These are phyloP conservation scores for Cladosporium sp. DNA, from an alignment of 2,329 filamentous ascomycete species.

Conservation along the genomic window DNA sequence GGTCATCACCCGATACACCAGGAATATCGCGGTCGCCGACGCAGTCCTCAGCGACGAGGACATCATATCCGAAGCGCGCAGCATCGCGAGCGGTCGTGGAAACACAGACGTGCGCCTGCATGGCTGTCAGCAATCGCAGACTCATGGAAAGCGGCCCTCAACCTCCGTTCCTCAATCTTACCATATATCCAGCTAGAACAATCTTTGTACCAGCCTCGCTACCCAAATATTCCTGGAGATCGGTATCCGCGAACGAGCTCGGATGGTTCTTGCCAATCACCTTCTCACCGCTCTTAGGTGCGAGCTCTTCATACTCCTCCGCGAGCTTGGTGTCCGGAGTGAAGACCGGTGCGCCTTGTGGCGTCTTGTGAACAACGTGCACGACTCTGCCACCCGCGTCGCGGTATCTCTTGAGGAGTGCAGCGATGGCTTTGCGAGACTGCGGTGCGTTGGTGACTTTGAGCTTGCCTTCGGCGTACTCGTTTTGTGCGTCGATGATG, in stretches of 20 bases:
- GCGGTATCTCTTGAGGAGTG: constrained; percentile 59
- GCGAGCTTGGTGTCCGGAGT: constrained; percentile 58
- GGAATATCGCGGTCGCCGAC: constrained; percentile 66
- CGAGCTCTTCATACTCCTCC: constrained; percentile 58
- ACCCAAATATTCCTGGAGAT: constrained; percentile 53
- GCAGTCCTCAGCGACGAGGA: constrained; percentile 57
- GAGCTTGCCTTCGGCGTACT: constrained; percentile 59
- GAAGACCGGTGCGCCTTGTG: constrained; percentile 62
- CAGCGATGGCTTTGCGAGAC: constrained; percentile 54
- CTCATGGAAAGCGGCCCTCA: neutral
- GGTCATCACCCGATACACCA: constrained; percentile 52
- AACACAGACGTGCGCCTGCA: constrained; percentile 60
- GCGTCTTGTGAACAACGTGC: constrained; percentile 58
- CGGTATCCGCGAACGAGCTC: constrained; percentile 57
- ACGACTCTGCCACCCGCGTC: constrained; percentile 51
- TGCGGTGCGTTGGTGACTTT: constrained; percentile 50
- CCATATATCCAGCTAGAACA: constrained; percentile 59
- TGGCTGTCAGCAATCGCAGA: neutral
- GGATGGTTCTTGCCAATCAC: constrained; percentile 56
- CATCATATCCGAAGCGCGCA: constrained; percentile 59
- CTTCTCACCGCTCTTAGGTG: constrained; percentile 52
- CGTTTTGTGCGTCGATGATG: constrained; percentile 69
- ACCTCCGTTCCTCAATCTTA: too few species aligned
- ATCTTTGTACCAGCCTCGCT: constrained; percentile 53
- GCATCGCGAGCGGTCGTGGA: constrained; percentile 60